These are phyloP conservation scores for Secale cereale DNA, from an alignment of 176 grass and related monocot genomes.

Conservation along the genomic window DNA sequence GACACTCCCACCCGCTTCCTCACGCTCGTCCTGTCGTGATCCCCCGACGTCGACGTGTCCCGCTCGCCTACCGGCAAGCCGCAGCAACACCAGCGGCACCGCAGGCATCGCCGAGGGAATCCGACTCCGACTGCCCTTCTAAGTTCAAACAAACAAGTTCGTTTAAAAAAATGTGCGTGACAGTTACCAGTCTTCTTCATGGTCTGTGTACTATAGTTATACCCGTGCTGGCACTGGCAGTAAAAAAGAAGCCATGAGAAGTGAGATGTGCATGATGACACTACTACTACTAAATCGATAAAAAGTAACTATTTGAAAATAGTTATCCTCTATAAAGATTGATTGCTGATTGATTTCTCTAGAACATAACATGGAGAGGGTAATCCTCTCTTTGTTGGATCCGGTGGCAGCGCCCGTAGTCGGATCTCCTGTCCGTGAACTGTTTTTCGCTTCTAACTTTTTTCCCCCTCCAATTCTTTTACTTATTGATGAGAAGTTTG, in stretches of 20 bases:
- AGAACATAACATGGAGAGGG: not conserved
- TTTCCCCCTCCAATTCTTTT: no score
- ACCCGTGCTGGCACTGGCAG: not conserved
- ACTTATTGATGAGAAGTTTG: not conserved
- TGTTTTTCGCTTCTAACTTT: not conserved
- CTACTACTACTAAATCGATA: no score
- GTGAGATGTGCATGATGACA: no score
- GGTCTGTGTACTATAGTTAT: not conserved
- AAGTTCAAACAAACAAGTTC: not conserved
- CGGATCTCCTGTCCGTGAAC: not conserved
- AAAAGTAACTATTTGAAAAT: not conserved
- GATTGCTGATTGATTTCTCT: not conserved
- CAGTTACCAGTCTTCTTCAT: slow-evolving; percentile 2
- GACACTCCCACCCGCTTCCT: not conserved
- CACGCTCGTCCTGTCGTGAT: slow-evolving; percentile 19
- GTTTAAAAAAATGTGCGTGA: not conserved
- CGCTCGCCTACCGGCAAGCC: not conserved
- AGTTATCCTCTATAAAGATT: not conserved
- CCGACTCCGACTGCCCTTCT: not conserved
- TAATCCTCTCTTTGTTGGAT: not conserved
- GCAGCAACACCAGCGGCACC: not conserved
- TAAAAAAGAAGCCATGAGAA: not conserved
- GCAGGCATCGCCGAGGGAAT: slow-evolving; percentile 30
- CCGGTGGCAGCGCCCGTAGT: not conserved
- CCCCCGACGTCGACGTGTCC: slow-evolving; percentile 22